A percentile compares a stretch with the other conserved stretches of the same genome.
phyloP scores from a whole-genome alignment of 1,284 basidiomycete genomes.

The Boletus smithii region DNA sequence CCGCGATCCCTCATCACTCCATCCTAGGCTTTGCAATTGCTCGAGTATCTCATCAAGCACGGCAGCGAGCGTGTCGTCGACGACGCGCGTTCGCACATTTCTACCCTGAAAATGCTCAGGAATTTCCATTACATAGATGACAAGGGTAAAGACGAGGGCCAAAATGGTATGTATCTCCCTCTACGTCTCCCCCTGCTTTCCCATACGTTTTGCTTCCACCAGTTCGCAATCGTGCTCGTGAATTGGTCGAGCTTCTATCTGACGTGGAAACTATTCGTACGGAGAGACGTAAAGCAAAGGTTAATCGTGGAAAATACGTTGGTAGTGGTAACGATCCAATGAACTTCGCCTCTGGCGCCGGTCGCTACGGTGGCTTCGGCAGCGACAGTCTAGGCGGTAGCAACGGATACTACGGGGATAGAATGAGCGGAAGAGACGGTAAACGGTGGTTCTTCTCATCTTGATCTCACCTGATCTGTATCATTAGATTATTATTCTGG shows the following conservation, averaged over 20 bases:
- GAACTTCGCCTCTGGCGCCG: constrained; percentile 53
- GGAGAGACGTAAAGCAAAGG: constrained; percentile 91
- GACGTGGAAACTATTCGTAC: constrained; percentile 89
- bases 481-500: constrained; percentile 40
- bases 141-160: constrained; percentile 98
- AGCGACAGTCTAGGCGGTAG: constrained; percentile 57
- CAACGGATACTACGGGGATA: constrained; percentile 39
- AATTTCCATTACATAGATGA: constrained; percentile 99
- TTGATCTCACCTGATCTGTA: constrained; percentile 20
- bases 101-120: constrained; percentile 95
- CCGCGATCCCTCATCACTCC: not conserved
- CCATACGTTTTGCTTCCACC: not conserved
- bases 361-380: constrained; percentile 82
- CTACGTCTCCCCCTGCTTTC: not conserved
- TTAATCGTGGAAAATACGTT: constrained; percentile 89
- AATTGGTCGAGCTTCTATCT: constrained; percentile 83
- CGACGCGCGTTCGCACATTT: constrained; percentile 91
- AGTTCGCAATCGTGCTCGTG: constrained; percentile 94
- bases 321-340: constrained; percentile 82
- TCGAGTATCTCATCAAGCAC: constrained; percentile 96
- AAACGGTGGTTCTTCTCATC: constrained; percentile 14
- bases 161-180: constrained; percentile 71
- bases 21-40: constrained; percentile 79
- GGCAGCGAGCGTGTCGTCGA: constrained; percentile 99
- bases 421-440: constrained; percentile 42